Conservation (phyloP, 2,329 filamentous ascomycete species). For the Pseudogymnoascus sp. region DNA sequence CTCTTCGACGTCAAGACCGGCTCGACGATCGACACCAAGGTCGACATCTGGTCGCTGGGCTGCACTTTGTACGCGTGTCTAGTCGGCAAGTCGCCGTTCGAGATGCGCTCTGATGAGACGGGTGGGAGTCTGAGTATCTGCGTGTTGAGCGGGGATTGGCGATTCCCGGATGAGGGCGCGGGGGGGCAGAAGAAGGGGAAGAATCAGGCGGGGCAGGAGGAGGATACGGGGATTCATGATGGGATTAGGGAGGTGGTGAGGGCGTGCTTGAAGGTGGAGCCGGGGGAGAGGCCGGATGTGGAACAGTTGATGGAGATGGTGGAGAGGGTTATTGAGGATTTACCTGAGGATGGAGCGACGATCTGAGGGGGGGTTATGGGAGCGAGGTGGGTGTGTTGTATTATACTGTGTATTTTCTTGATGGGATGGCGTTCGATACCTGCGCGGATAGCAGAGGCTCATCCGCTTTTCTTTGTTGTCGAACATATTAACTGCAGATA, state of each 20-base stretch:
- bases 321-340: conserved; percentile 59
- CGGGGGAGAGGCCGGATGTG: conserved; percentile 78
- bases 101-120: conserved; percentile 91
- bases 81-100: conserved; percentile 93
- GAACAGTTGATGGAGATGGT: conserved; percentile 74
- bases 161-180: conserved; percentile 82
- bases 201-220: conserved; percentile 27
- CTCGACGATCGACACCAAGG: conserved; percentile 85
- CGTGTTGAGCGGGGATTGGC: conserved; percentile 88
- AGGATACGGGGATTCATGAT: conserved; percentile 59
- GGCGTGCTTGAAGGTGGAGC: conserved; percentile 79
- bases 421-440: background rate
- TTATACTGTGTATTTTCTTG: conserved; percentile 9
- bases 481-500: background rate
- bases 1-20: conserved; percentile 97
- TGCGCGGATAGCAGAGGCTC: background rate
- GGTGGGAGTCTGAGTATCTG: conserved; percentile 90
- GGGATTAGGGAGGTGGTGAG: conserved; percentile 81
- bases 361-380: background rate
- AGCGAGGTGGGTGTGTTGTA: background rate
- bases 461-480: background rate
- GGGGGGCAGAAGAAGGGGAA: conserved; percentile 38
- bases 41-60: conserved; percentile 95
- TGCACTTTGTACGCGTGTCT: conserved; percentile 97
- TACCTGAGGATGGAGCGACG: conserved; percentile 53